Evolutionary conservation across 148 eudicot species (phyloP), one percentile per base, ranked within the genome.

Genomic region (Simmondsia chinensis): DNA sequence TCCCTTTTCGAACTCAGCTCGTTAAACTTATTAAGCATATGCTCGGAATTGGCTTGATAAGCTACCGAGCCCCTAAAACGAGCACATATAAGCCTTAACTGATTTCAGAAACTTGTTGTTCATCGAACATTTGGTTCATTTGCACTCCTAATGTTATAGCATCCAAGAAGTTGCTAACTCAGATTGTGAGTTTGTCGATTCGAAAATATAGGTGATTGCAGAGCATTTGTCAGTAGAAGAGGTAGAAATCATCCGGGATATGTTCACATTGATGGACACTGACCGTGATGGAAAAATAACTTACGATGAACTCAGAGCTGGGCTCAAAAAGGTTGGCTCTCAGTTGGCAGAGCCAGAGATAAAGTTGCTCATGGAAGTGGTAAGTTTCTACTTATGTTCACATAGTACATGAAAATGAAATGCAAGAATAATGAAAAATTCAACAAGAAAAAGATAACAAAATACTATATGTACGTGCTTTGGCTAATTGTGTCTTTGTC

Each of bases 321-420:
- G 96, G 20, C 80, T 87, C 14, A 54, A 58, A 15, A 82, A 87
- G 61, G 96, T 87, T 35, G 96, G 96, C 50, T 87, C 96, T 9
- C 94, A 87, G 30, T 65, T 87, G 46, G 94, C 76, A 6, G 96
- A 87, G 29, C 66, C 94, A 1, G 96, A 87, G 77, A 87, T 82
- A 28, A 74, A 64, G 70, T 65, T 87, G 57, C 76, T 82, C 29
- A 87, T 87, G 96, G 96, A 87, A 65, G 96, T 79, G 87, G 96
- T 87, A 79, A 64, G 57, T 46, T 58, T 33, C 50, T 10, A 2
- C 23, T 1, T 10, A 41, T 31, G 14, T 46, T 22, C 11, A 37
- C 3, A 3, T 1, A 24, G 15, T 24, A 20, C 7, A 12, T 4
- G 13, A 46, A 26, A 17, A 24, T n/a, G 19, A 12, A 16, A 13